These are phyloP conservation scores for Arthrobotrys entomopaga DNA, from an alignment of 2,329 filamentous ascomycete species.

Conservation along the genomic window DNA sequence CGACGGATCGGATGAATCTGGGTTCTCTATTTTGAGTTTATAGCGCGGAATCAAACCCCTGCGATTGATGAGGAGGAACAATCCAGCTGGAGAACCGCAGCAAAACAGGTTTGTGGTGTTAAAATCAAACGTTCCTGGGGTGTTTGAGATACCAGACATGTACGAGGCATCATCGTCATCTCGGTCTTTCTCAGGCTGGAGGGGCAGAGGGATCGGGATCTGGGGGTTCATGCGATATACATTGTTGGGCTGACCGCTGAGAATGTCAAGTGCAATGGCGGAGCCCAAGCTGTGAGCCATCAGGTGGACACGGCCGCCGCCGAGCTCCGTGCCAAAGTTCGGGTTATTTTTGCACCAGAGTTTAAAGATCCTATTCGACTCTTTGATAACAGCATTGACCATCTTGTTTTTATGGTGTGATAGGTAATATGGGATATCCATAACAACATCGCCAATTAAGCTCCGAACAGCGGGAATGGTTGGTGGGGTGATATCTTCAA, in stretches of 20 bases:
- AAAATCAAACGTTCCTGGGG: conserved; percentile 77
- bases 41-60: conserved; percentile 77
- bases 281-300: conserved; percentile 94
- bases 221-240: conserved; percentile 39
- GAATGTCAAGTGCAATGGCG: conserved; percentile 90
- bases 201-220: conserved; percentile 49
- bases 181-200: conserved; percentile 59
- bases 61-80: conserved; percentile 88
- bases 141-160: conserved; percentile 38
- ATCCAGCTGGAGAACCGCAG: conserved; percentile 87
- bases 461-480: conserved; percentile 92
- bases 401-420: conserved; percentile 96
- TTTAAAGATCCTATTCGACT: conserved; percentile 94
- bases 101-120: conserved; percentile 90
- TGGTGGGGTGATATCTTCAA: conserved; percentile 91
- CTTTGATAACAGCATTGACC: conserved; percentile 85
- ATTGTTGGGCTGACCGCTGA: conserved; percentile 85
- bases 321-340: conserved; percentile 71
- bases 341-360: conserved; percentile 96
- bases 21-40: conserved; percentile 74
- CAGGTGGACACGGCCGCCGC: conserved; percentile 85
- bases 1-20: conserved; percentile 65
- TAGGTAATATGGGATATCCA: conserved; percentile 97
- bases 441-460: conserved; percentile 96
- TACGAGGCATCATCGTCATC: conserved; percentile 63